phyloP scores from a whole-genome alignment of 257 asterid genomes.

The Solanum gracilifrons region DNA sequence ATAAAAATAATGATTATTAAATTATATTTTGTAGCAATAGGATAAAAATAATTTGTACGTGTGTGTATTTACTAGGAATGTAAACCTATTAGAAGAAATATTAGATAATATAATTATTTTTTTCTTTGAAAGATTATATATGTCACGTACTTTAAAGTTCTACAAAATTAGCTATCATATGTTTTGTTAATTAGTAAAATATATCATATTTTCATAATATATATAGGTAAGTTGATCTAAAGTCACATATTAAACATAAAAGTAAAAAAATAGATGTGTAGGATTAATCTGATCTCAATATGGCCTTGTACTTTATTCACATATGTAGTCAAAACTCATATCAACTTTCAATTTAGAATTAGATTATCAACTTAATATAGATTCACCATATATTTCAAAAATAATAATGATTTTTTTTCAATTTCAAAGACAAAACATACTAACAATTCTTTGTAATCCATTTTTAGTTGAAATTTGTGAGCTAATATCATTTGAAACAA shows the following conservation, averaged over 20 bases:
- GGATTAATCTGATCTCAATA: not conserved
- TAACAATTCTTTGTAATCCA: not conserved
- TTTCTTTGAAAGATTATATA: not conserved
- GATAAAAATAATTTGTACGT: not conserved
- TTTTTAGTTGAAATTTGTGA: too few relatives aligned
- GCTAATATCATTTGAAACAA: not conserved
- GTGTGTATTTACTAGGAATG: not conserved
- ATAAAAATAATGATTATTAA: too few relatives aligned
- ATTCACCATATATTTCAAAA: too few relatives aligned
- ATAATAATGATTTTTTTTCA: not conserved
- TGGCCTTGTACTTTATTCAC: too few relatives aligned
- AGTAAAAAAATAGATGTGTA: too few relatives aligned
- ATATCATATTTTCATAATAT: too few relatives aligned
- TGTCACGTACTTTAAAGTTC: not conserved
- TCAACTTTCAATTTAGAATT: not conserved
- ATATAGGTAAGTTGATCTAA: too few relatives aligned
- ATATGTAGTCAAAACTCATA: too few relatives aligned
- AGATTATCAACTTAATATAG: not conserved
- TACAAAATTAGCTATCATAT: not conserved
- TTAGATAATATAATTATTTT: not conserved
- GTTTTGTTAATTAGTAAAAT: too few relatives aligned
- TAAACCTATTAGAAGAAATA: not conserved
- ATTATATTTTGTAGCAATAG: too few relatives aligned
- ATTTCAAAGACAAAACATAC: not conserved
- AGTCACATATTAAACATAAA: too few relatives aligned